Conservation (phyloP, 2,329 filamentous ascomycete species). For the Tolypocladium ophioglossoides region DNA sequence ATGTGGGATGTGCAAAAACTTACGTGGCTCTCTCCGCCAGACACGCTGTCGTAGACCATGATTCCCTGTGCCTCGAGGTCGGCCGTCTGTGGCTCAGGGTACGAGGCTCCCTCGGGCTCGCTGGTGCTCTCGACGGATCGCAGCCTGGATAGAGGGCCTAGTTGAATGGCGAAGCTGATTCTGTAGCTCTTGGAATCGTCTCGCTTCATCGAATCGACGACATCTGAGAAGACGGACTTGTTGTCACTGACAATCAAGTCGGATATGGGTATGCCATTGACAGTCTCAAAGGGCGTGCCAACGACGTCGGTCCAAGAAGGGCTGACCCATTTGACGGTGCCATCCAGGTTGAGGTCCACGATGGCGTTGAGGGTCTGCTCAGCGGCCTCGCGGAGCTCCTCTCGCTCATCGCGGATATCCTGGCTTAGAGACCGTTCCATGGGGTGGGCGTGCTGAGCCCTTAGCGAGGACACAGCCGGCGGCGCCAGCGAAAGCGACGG, state of each 20-base stretch:
- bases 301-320: slow-evolving; percentile 93
- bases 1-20: slow-evolving; percentile 25
- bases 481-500: slow-evolving; percentile 37
- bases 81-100: slow-evolving; percentile 36
- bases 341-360: slow-evolving; percentile 83
- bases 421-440: slow-evolving; percentile 67
- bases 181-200: slow-evolving; percentile 91
- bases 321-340: slow-evolving; percentile 89
- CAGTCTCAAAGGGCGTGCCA: slow-evolving; percentile 61
- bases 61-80: slow-evolving; percentile 94
- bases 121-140: slow-evolving; percentile 32
- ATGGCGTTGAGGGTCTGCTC: slow-evolving; percentile 96
- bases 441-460: slow-evolving; percentile 33
- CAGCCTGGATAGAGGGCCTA: slow-evolving; percentile 60
- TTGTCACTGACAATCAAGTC: slow-evolving; percentile 72
- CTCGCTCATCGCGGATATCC: slow-evolving; percentile 84
- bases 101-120: slow-evolving; percentile 25
- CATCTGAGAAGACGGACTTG: slow-evolving; percentile 68
- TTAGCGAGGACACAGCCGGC: slow-evolving; percentile 41
- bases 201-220: slow-evolving; percentile 78
- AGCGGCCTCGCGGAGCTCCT: slow-evolving; percentile 88
- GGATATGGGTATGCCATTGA: slow-evolving; percentile 67
- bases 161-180: slow-evolving; percentile 65
- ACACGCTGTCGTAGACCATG: slow-evolving; percentile 87
- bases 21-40: slow-evolving; percentile 84